Conservation (phyloP, 164 flowering plant genomes). For the Euptelea pleiosperma region DNA sequence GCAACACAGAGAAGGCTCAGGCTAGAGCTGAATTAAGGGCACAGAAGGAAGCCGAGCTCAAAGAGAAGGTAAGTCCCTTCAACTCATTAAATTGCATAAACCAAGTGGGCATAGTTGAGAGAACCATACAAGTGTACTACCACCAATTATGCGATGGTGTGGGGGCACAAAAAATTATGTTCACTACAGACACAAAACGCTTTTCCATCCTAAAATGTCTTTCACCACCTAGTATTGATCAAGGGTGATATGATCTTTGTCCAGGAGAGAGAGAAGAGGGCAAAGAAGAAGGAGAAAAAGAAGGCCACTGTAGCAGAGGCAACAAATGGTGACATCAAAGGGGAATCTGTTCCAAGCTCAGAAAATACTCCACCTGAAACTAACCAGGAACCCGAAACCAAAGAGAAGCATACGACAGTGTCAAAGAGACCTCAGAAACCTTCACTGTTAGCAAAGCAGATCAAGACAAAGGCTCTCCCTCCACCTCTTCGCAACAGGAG, state of each 20-base stretch:
- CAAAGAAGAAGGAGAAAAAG: conserved; percentile 50
- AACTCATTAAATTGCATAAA: not conserved
- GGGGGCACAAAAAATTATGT: no score
- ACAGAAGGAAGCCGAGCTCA: conserved; percentile 78
- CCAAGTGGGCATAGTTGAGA: no score
- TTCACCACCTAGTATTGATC: not conserved
- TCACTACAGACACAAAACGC: no score
- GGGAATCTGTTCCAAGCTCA: conserved; percentile 28
- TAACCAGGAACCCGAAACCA: conserved; percentile 30
- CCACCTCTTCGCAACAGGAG: conserved; percentile 62
- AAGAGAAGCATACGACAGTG: conserved; percentile 28
- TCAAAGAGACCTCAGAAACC: conserved; percentile 40
- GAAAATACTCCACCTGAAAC: conserved; percentile 28
- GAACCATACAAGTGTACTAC: no score
- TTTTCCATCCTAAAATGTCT: no score
- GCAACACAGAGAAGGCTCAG: conserved; percentile 70
- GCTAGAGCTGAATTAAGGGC: conserved; percentile 66
- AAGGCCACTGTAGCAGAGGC: conserved; percentile 31
- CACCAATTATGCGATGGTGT: no score
- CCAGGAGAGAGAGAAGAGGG: conserved; percentile 77
- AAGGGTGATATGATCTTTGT: conserved; percentile 16
- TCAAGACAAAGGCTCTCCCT: conserved; percentile 55
- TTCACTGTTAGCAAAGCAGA: conserved; percentile 35
- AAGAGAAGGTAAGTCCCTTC: conserved; percentile 68
- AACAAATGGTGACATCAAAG: conserved; percentile 20